Conservation (phyloP, 2,329 filamentous ascomycete genomes). For the Trichoderma hamatum region DNA sequence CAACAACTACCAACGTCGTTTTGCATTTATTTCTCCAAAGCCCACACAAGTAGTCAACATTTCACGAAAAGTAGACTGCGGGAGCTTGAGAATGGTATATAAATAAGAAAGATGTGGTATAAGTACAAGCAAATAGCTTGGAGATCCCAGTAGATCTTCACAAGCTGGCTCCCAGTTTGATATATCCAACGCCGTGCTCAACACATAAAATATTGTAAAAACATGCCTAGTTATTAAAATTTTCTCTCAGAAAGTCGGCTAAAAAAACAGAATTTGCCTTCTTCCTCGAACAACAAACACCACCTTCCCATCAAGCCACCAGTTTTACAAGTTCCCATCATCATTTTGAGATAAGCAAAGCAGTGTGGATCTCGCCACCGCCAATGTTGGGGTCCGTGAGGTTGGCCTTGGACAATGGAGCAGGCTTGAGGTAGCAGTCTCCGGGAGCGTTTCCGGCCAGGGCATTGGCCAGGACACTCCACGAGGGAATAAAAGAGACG, state of each 20-base stretch:
- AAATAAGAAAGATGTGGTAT: constrained; percentile 8
- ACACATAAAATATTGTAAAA: background rate
- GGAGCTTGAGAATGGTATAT: constrained; percentile 8
- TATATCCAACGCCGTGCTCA: constrained; percentile 16
- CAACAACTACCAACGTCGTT: background rate
- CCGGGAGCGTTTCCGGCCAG: background rate
- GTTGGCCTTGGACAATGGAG: background rate
- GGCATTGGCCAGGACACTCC: background rate
- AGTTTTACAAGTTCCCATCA: background rate
- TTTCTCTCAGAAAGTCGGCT: background rate
- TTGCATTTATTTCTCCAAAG: background rate
- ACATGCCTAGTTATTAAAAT: constrained; percentile 1
- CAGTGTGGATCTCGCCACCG: constrained; percentile 6
- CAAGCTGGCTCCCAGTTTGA: constrained; percentile 5
- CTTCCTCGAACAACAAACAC: background rate
- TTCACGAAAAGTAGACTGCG: background rate
- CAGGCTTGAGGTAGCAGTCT: constrained; percentile 21
- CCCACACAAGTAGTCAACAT: background rate
- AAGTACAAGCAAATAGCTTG: constrained; percentile 19
- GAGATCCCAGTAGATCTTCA: constrained; percentile 8
- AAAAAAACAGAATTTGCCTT: background rate
- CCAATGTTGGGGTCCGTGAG: constrained; percentile 9
- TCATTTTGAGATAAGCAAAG: background rate
- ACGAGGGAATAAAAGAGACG: constrained; percentile 15
- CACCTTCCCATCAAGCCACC: background rate